Percentiles rank a stretch among this genome's conserved stretches.
These are phyloP conservation scores for Collybia nuda DNA, from an alignment of 768 basidiomycete genomes.

Conservation along the genomic window DNA sequence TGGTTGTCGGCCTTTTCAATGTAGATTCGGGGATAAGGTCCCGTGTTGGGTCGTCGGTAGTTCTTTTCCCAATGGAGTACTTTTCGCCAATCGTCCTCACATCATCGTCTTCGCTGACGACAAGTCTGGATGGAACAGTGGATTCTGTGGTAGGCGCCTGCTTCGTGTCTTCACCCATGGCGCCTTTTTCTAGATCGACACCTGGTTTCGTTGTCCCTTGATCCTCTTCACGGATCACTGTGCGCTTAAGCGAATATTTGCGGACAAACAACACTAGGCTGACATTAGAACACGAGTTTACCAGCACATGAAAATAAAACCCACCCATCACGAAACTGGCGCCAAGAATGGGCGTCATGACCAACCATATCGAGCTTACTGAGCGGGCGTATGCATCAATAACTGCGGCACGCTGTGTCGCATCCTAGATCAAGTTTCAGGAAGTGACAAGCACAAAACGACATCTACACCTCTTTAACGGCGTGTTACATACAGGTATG, in stretches of 20 bases:
- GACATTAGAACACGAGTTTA: not conserved
- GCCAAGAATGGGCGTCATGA: constrained; percentile 57
- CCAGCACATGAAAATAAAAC: constrained; percentile 15
- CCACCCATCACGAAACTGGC: constrained; percentile 51
- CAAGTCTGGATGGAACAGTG: not conserved
- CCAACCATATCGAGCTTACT: constrained; percentile 65
- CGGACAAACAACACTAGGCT: constrained; percentile 53
- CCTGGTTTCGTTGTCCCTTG: constrained; percentile 24
- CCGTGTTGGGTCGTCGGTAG: constrained; percentile 11
- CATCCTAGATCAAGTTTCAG: constrained; percentile 37
- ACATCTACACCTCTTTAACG: not conserved
- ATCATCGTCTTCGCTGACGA: constrained; percentile 19
- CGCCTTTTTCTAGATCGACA: constrained; percentile 18
- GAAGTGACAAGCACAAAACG: not conserved
- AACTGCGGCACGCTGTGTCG: constrained; percentile 42
- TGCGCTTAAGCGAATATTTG: constrained; percentile 58
- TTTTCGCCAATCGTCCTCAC: constrained; percentile 20
- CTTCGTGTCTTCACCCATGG: constrained; percentile 4
- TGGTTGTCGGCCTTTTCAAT: constrained; percentile 16
- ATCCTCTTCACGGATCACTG: constrained; percentile 38
- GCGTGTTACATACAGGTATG: constrained; percentile 36
- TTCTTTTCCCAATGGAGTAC: constrained; percentile 17
- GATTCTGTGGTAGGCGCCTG: not conserved
- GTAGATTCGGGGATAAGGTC: constrained; percentile 1
- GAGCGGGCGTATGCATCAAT: constrained; percentile 64